Evolutionary conservation across 139 green algal genomes (phyloP), one percentile per base, ranked within the genome.

Genomic region (Picochlorum sp.): DNA sequence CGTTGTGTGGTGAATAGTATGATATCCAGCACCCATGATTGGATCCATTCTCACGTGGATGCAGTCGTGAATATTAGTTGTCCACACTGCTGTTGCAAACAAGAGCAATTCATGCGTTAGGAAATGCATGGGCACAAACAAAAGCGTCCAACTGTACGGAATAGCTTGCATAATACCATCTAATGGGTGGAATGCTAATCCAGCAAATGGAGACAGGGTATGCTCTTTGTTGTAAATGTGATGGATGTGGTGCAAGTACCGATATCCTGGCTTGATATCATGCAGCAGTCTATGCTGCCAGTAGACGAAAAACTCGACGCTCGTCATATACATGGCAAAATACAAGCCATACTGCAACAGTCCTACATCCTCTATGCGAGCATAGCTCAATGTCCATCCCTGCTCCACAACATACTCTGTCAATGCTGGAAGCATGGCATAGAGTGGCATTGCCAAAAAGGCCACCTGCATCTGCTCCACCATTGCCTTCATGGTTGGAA

Each of bases 141-240:
- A 87, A 3, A 97, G 77, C 4, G 78, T 83, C 66, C 69, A 83
- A 4, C 82, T 76, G 72, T 97, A 97, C 0, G 91, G 87, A 4
- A 89, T 57, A 2, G 91, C 92, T 80, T 96, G 80, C 24, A 89
- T 51, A 58, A 92, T 87, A 69, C 86, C 86, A 72, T 94, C 87
- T 5, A 95, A 34, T 1, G 91, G 87, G 66, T 97, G 70, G 84
- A 97, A 97, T 30, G 91, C 91, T 45, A 97, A 76, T 10, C 90
- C 90, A n/a, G 91, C 91, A 77, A 97, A 97, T 23, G 91, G 91
- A 18, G 82, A 94, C 52, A 97, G 77, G 20, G 87, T 95, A 81
- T 97, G 80, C 76, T 96, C 88, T 84, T 97, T 97, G 85, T 97
- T 97, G 87, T 97, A 97, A 61, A 92, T 95, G 75, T 97, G 91